Conservation (phyloP, 805 yeast genomes). For the Saturnispora halmiae region DNA sequence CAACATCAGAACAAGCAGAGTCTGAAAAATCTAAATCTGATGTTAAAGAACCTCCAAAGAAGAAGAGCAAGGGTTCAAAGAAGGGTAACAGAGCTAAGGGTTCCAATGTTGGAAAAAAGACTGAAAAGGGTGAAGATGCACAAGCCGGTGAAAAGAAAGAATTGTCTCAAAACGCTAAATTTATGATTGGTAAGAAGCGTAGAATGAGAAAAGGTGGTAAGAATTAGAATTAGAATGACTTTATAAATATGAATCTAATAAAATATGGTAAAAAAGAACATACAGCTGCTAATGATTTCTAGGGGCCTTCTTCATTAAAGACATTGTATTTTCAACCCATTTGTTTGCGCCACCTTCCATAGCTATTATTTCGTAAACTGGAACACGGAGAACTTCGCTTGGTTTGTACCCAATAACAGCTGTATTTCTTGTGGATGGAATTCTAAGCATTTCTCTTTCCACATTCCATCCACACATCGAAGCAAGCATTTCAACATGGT, state of each 20-base stretch:
- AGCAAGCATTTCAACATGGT: conserved; percentile 69
- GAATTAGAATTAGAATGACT: not conserved
- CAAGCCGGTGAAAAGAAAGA: conserved; percentile 7
- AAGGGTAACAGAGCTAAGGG: conserved; percentile 14
- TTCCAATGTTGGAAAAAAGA: conserved; percentile 7
- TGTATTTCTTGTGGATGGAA: conserved; percentile 90
- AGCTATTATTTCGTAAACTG: conserved; percentile 51
- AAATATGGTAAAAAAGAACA: not conserved
- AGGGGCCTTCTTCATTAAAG: conserved; percentile 60
- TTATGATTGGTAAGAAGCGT: conserved; percentile 61
- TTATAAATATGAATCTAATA: conserved; percentile 11
- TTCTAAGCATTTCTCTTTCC: conserved; percentile 78
- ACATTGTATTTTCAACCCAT: conserved; percentile 78
- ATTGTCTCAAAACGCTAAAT: conserved; percentile 46
- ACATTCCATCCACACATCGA: conserved; percentile 70
- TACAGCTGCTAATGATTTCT: conserved; percentile 46
- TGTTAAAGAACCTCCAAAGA: conserved; percentile 19
- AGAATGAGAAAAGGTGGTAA: conserved; percentile 41
- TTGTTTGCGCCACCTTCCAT: conserved; percentile 86
- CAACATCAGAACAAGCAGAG: conserved; percentile 11
- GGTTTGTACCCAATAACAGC: conserved; percentile 65
- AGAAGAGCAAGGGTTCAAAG: conserved; percentile 24
- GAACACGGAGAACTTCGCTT: conserved; percentile 23
- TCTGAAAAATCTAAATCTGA: conserved; percentile 14
- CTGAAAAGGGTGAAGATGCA: conserved; percentile 1